Evolutionary conservation across 139 green algal genomes (phyloP).

Genomic region (Ettlia oleoabundans): DNA sequence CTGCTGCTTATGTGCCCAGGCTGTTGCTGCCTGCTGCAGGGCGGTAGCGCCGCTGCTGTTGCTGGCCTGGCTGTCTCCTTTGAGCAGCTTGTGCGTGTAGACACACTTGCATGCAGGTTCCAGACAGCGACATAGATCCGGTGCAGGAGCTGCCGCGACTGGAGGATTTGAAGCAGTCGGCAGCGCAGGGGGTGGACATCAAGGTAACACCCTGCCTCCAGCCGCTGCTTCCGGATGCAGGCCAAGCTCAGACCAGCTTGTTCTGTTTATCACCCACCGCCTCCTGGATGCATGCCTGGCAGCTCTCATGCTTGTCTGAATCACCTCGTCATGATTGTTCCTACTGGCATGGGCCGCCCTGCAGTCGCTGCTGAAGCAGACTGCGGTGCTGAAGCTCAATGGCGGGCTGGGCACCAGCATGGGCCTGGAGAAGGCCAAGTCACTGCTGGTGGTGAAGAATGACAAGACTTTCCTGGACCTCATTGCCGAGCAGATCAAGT

Average conservation of each 20-base stretch:
- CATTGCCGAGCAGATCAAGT: constrained; percentile 92
- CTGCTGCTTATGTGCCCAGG: background rate
- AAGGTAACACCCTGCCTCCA: too few relatives aligned
- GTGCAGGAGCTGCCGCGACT: constrained; percentile 73
- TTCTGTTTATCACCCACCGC: background rate
- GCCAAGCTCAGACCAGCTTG: background rate
- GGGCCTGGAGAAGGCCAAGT: constrained; percentile 94
- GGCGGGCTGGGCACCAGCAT: constrained; percentile 92
- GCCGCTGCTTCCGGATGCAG: background rate
- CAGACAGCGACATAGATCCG: constrained; percentile 76
- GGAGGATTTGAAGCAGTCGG: constrained; percentile 41
- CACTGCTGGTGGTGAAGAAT: constrained; percentile 82
- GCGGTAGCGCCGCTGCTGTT: too few relatives aligned
- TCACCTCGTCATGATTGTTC: too few relatives aligned
- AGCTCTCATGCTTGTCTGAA: background rate
- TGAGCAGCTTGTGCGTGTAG: background rate
- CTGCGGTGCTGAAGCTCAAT: constrained; percentile 94
- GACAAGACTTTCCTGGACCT: constrained; percentile 95
- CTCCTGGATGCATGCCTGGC: background rate
- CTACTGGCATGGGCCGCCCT: background rate
- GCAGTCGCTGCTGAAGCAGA: constrained; percentile 74
- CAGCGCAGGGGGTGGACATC: constrained; percentile 24
- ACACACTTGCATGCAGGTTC: constrained; percentile 57
- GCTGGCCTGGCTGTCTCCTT: background rate
- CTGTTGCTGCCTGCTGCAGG: background rate